These are phyloP conservation scores for Gossypium australe DNA, from an alignment of 345 rosid genomes.

Conservation along the genomic window DNA sequence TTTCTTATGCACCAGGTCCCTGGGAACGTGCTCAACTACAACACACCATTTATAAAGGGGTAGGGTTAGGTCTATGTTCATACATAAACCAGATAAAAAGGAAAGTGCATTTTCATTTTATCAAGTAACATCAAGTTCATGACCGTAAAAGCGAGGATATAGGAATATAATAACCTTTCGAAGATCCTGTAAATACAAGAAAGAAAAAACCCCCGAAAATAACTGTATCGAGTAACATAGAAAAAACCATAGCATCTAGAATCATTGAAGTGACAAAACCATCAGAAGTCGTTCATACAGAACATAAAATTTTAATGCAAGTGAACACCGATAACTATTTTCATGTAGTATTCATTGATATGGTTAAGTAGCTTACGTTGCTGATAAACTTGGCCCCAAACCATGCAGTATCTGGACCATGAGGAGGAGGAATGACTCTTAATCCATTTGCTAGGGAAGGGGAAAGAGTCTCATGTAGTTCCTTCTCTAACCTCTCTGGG, in stretches of 20 bases:
- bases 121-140: not conserved
- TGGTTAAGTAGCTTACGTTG: slow-evolving; percentile 51
- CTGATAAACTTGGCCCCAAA: slow-evolving; percentile 78
- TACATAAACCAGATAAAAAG: no score
- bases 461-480: slow-evolving; percentile 53
- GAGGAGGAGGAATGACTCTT: slow-evolving; percentile 66
- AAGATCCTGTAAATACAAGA: not conserved
- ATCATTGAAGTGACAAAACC: not conserved
- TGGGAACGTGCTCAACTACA: slow-evolving; percentile 82
- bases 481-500: slow-evolving; percentile 81
- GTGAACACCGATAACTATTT: not conserved
- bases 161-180: not conserved
- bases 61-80: not conserved
- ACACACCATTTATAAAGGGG: not conserved
- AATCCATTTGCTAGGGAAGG: slow-evolving; percentile 51
- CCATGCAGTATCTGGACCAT: slow-evolving; percentile 79
- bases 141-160: not conserved
- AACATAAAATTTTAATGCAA: not conserved
- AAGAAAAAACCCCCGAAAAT: not conserved
- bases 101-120: not conserved
- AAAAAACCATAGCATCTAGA: not conserved
- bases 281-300: not conserved
- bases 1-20: slow-evolving; percentile 70
- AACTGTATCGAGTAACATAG: not conserved
- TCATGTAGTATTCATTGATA: not conserved